Base-by-base conservation (phyloP, 2,329 filamentous ascomycete species). In the Fusarium udum region DNA sequence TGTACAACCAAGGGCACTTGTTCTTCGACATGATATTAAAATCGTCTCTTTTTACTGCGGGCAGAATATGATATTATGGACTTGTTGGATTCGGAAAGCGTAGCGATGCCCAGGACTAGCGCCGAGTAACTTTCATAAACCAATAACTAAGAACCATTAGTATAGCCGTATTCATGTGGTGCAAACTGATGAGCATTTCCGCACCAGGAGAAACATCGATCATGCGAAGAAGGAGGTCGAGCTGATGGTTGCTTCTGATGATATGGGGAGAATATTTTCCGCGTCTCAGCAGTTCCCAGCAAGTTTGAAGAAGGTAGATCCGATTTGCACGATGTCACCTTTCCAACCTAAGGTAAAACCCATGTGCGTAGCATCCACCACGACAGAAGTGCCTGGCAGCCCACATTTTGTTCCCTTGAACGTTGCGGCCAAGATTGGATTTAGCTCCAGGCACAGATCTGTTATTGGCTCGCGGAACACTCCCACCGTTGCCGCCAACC, bases 401-500 rank as follows among this genome's bases (percentile, higher is more conserved):
- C 58, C 66, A 69, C 74, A 28, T 69, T 70, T 63, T 60, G 58
- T 59, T 61, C 66, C 65, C 69, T 62, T 61, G 60, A 55, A 43
- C 42, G 46, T 59, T 72, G 67, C 61, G 70, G 59, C 64, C 67
- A 73, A 62, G 46, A 32, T 69, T 56, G 46, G 48, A 52, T 32
- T 76, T 82, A 82, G 83, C 78, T 77, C 71, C 82, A 84, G 82
- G 82, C 70, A 84, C 83, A 78, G 72, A 39, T 24, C 37, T 74
- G n/a, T 79, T 69, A 85, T 85, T 85, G 83, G 84, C 51, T 48
- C 78, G 80, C 82, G 79, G 80, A 81, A 79, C 62, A 15, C 56
- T 40, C 40, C 32, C 43, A 52, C 46, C 43, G 56, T 56, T 70
- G 62, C 75, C 71, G 76, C 40, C 28, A 64, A 48, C 40, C 51